phyloP scores from a whole-genome alignment of 208 protist genomes.

The Leishmania tropica region DNA sequence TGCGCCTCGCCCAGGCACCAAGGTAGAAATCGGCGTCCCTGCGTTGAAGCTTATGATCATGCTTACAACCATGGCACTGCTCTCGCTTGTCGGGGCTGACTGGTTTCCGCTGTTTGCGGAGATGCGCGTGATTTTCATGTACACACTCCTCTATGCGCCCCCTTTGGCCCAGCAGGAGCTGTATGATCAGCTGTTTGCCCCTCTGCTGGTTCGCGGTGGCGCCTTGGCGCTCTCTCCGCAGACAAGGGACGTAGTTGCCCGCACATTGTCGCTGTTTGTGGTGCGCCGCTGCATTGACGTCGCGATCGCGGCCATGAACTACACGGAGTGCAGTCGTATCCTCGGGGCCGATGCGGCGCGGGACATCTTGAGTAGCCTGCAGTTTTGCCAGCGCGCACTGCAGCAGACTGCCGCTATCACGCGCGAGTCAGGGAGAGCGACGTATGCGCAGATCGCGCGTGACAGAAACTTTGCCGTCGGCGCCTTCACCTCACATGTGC shows the following conservation, averaged over 20 bases:
- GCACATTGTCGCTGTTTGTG: constrained; percentile 34
- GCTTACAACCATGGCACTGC: constrained; percentile 42
- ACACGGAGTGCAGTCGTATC: constrained; percentile 26
- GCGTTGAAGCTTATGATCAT: constrained; percentile 76
- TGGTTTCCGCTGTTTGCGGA: constrained; percentile 65
- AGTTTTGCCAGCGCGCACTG: constrained; percentile 51
- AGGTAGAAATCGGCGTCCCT: constrained; percentile 23
- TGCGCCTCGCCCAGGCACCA: background rate
- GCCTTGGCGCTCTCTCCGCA: constrained; percentile 26
- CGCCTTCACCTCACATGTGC: constrained; percentile 20
- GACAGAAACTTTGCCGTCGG: constrained; percentile 26
- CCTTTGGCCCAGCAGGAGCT: constrained; percentile 54
- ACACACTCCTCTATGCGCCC: constrained; percentile 56
- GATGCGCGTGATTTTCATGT: constrained; percentile 56
- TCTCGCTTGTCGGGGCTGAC: constrained; percentile 52
- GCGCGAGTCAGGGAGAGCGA: constrained; percentile 14
- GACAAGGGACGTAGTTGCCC: constrained; percentile 37
- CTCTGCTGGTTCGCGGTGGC: constrained; percentile 32
- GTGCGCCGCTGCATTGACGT: constrained; percentile 39
- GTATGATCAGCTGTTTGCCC: constrained; percentile 57
- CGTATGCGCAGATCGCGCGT: constrained; percentile 11
- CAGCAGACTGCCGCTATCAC: constrained; percentile 32
- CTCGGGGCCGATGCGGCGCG: constrained; percentile 44
- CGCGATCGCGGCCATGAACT: constrained; percentile 50
- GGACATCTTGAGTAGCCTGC: constrained; percentile 59